Base-by-base conservation (phyloP, 352 stramenopile species). In the Globisporangium barbulae region DNA sequence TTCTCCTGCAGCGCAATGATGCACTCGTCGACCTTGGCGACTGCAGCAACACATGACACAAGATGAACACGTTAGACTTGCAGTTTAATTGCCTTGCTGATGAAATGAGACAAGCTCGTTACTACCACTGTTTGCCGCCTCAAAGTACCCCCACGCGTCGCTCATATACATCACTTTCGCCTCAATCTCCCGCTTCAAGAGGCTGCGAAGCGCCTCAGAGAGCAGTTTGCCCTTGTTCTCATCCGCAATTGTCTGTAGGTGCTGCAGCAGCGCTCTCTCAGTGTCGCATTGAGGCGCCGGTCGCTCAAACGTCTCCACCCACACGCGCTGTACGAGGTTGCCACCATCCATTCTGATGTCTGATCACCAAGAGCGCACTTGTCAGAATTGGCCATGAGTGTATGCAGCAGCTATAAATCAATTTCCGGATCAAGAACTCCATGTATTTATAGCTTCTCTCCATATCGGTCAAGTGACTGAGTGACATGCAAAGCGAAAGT, bases 1-100 rank as follows among this genome's bases (percentile, higher is more conserved):
- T 77, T 67, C 22, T 77, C 78, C 63, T 89, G 80, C 3, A 91
- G 70, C 41, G 72, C 71, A 37, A 91, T 84, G 19, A 76, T 78
- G 61, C 76, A 74, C 19, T 89, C 77, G 45, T 91, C 82, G 13
- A 88, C 80, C 2, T 65, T 67, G 3, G 82, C 72, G 0, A 89
- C 82, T 89, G 12, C 44, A 56, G 5, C 28, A 21, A 25, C 19
- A 28, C 19, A 63, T 2, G 25, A n/a, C n/a, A n/a, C 7, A 64
- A 17, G 22, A 59, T 31, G 10, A 33, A 33, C 5, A 37, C 9
- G 33, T 53, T 28, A 31, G 25, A 53, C 9, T 30, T 33, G 9
- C 21, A 31, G 21, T 3, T 21, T 30, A 7, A n/a, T 19, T 33
- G 33, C 33, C 33, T 37, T 37, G 33, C 10, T 33, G 47, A 53